Conservation (phyloP, 129 eudicot species). For the Cynara cardunculus region DNA sequence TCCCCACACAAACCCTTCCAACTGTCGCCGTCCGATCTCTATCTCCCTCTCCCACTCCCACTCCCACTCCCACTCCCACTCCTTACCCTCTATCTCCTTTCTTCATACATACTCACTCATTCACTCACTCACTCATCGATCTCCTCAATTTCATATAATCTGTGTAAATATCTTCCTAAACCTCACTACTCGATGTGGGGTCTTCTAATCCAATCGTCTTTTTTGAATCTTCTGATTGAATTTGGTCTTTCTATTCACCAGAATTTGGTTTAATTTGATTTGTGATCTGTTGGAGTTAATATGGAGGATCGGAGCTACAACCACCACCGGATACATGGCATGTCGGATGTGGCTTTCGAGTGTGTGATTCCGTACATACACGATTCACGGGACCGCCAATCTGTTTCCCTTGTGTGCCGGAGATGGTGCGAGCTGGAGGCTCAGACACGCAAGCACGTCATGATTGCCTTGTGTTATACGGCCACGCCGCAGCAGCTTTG, state of each 20-base stretch:
- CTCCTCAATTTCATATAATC: not conserved
- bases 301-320: constrained; percentile 28
- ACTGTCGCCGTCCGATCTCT: constrained; percentile 21
- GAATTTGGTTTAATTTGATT: not conserved
- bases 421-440: constrained; percentile 61
- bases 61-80: no score
- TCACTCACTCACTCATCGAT: not conserved
- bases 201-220: not conserved
- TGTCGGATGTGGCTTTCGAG: constrained; percentile 51
- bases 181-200: not conserved
- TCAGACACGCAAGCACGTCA: constrained; percentile 61
- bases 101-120: not conserved
- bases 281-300: no score
- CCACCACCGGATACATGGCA: constrained; percentile 4
- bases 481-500: constrained; percentile 10
- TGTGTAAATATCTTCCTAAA: not conserved
- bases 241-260: not conserved
- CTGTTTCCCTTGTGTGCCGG: constrained; percentile 59
- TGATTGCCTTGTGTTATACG: constrained; percentile 41
- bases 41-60: no score
- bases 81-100: constrained; percentile 1
- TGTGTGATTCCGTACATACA: constrained; percentile 52
- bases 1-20: constrained; percentile 15
- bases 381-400: constrained; percentile 56
- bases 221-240: not conserved